Base-by-base conservation (phyloP, 2,329 filamentous ascomycete genomes). In the Exophiala xenobiotica region DNA sequence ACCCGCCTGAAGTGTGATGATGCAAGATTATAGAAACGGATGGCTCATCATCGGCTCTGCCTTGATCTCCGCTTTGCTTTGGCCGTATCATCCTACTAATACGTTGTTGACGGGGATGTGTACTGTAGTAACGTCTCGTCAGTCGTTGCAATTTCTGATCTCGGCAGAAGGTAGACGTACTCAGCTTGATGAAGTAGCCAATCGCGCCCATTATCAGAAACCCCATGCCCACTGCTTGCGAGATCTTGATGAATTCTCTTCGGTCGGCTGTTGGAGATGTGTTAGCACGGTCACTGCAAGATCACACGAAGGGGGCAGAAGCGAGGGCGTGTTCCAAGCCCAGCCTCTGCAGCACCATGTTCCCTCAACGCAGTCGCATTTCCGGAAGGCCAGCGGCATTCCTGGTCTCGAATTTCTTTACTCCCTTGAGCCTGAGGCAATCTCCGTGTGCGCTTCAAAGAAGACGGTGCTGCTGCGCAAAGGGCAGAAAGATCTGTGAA, bases 151-250 rank as follows among this genome's bases (percentile, higher is more conserved):
- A 24, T 20, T 19, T 16, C 14, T 9, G 22, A 3, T 18, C 22
- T 24, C 20, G 18, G n/a, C n/a, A n/a, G 14, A 12, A 19, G n/a
- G 7, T 16, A 46, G 14, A 70, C 76, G 58, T 64, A 81, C 78
- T 81, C 67, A 82, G 68, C 70, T 82, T 81, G 59, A 82, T 78
- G 49, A 82, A 73, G 67, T 81, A 82, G 54, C 79, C 79, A 61
- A 81, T 81, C 43, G 77, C 74, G 58, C 77, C 77, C 79, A 82
- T 82, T 56, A 82, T 77, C 48, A 82, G 65, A 67, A 82, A 82
- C 2, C 79, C 79, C 65, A 80, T 78, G 59, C 78, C 79, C 45
- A 81, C 78, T 46, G 78, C 79, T 68, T 82, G 79, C 59, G 75
- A 78, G 65, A 82, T 81, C 67, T 81, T 81, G 63, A 81, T 73